These are phyloP conservation scores for Syzygium malaccense DNA, from an alignment of 441 rosid genomes.

Conservation along the genomic window DNA sequence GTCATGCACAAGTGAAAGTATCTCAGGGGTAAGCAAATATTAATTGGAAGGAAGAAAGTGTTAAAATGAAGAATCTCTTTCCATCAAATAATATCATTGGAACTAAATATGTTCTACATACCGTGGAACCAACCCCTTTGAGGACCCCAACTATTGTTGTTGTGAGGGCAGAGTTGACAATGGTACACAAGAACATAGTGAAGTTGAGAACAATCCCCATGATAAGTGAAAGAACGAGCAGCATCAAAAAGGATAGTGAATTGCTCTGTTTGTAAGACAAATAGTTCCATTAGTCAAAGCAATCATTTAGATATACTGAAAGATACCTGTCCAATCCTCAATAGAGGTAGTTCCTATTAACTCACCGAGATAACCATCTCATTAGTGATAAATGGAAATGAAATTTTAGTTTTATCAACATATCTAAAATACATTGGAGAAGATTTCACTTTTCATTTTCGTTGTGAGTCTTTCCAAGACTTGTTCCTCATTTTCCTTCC, in stretches of 20 bases:
- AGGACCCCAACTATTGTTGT: conserved; percentile 98
- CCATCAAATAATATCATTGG: background rate
- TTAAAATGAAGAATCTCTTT: background rate
- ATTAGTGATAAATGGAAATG: background rate
- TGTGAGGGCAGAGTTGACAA: conserved; percentile 94
- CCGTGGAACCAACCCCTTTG: conserved; percentile 96
- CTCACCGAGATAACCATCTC: background rate
- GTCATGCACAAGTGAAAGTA: background rate
- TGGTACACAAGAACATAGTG: conserved; percentile 96
- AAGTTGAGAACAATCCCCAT: conserved; percentile 95
- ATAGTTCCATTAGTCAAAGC: background rate
- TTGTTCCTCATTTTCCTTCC: background rate
- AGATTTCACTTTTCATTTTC: background rate
- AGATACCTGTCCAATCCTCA: background rate
- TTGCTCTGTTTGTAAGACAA: conserved; percentile 42
- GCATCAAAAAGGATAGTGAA: conserved; percentile 63
- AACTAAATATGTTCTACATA: conserved; percentile 23
- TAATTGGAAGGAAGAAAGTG: background rate
- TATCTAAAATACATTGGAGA: background rate
- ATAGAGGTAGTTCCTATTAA: background rate
- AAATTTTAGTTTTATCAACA: background rate
- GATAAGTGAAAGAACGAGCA: conserved; percentile 65
- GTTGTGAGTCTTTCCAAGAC: background rate
- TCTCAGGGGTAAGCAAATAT: background rate
- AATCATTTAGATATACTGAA: background rate